A percentile compares a stretch with the other conserved stretches of the same genome.
These are phyloP conservation scores for Plectranthus barbatus DNA, from an alignment of 257 asterid species.

Conservation along the genomic window DNA sequence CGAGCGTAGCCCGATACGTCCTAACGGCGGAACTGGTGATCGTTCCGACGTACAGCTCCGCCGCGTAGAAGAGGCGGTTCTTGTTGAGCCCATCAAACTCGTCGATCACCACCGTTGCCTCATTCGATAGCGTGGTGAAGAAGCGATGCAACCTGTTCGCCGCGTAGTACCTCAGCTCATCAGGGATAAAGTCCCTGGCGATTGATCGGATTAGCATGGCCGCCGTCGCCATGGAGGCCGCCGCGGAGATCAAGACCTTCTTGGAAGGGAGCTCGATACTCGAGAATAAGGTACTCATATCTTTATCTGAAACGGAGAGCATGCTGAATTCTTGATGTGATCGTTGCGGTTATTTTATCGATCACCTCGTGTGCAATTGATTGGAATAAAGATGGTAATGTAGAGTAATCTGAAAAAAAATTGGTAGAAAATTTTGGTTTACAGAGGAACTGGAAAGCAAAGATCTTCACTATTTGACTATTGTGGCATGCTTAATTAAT, in stretches of 20 bases:
- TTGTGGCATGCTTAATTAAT: no score
- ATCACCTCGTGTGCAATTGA: no score
- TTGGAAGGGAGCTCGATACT: constrained; percentile 14
- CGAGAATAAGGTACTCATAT: not conserved
- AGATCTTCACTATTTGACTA: no score
- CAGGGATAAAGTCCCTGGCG: constrained; percentile 32
- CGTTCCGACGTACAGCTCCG: constrained; percentile 27
- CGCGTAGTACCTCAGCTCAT: constrained; percentile 17
- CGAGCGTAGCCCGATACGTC: constrained; percentile 21
- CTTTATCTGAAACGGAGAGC: no score
- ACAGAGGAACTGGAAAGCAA: no score
- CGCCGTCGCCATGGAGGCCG: constrained; percentile 42
- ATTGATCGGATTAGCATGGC: constrained; percentile 35
- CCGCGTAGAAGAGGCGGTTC: constrained; percentile 39
- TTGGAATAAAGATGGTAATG: no score
- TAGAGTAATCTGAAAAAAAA: no score
- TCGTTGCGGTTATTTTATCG: no score
- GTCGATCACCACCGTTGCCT: constrained; percentile 30
- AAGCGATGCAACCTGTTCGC: constrained; percentile 1
- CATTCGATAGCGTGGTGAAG: constrained; percentile 20
- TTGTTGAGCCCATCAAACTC: constrained; percentile 39
- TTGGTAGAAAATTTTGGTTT: no score
- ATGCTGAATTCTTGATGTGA: no score
- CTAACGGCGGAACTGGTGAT: constrained; percentile 20
- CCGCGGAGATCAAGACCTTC: constrained; percentile 31